Conservation (phyloP, 306 rosid species). For the Cicer chorassanicum region DNA sequence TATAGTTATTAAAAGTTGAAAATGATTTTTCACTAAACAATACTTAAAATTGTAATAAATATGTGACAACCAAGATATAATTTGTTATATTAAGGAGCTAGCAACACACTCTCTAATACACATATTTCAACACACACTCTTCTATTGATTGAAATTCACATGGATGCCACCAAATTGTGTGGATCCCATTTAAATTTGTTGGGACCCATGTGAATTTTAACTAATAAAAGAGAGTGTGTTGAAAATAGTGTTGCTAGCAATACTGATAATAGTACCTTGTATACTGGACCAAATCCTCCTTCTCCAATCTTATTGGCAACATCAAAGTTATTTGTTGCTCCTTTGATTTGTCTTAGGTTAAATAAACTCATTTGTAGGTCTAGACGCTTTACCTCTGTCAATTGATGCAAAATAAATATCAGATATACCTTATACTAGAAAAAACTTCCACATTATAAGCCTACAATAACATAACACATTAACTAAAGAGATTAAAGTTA, state of each 20-base stretch:
- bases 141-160: no score
- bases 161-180: no score
- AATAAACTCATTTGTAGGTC: conserved; percentile 50
- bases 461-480: no score
- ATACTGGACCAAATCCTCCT: conserved; percentile 63
- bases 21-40: background rate
- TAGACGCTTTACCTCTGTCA: conserved; percentile 50
- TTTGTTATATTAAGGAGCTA: no score
- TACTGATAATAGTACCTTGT: conserved; percentile 45
- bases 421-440: background rate
- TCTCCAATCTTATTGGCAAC: conserved; percentile 14
- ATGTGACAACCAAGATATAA: background rate
- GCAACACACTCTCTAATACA: no score
- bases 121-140: no score
- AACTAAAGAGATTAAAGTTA: no score
- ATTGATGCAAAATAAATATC: background rate
- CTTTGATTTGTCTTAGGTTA: conserved; percentile 52
- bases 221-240: no score
- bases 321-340: conserved; percentile 46
- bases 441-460: background rate
- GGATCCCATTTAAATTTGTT: no score
- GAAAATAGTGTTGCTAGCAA: no score
- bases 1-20: background rate
- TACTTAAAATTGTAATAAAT: background rate
- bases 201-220: no score